These are phyloP conservation scores for Scleroderma bovista DNA, from an alignment of 768 basidiomycete species.

Conservation along the genomic window DNA sequence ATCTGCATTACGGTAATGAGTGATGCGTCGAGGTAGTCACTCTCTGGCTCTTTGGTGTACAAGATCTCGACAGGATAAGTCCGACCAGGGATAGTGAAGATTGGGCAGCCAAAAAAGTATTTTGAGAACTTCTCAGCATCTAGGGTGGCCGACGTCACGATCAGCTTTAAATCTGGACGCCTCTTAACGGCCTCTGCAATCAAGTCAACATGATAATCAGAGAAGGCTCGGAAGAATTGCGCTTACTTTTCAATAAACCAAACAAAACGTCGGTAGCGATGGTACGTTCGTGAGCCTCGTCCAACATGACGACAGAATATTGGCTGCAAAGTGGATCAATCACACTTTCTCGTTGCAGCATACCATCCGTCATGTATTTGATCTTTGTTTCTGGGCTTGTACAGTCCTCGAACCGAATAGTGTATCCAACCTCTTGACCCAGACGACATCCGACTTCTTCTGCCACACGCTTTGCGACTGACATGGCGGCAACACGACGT, in stretches of 20 bases:
- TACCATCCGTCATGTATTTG: constrained; percentile 99
- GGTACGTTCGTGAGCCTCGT: constrained; percentile 98
- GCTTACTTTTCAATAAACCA: constrained; percentile 72
- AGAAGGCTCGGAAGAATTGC: background rate
- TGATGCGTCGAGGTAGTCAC: constrained; percentile 95
- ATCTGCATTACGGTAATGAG: constrained; percentile 99
- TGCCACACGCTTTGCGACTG: constrained; percentile 96
- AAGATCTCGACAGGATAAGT: constrained; percentile 97
- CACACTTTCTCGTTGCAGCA: constrained; percentile 95
- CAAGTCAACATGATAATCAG: constrained; percentile 10
- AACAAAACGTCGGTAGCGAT: constrained; percentile 99
- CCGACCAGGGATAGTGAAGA: constrained; percentile 99
- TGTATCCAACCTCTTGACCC: constrained; percentile 97
- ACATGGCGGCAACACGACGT: constrained; percentile 98
- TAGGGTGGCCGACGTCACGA: constrained; percentile 97
- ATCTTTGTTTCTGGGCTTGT: constrained; percentile 98
- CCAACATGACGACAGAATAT: constrained; percentile 96
- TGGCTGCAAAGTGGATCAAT: constrained; percentile 91
- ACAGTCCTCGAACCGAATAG: constrained; percentile 99
- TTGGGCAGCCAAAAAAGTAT: constrained; percentile 98
- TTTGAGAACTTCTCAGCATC: constrained; percentile 99
- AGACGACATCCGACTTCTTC: constrained; percentile 98
- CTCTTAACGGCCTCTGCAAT: constrained; percentile 85
- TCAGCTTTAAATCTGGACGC: constrained; percentile 92
- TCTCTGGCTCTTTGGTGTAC: constrained; percentile 99